A percentile compares a stretch with the other conserved stretches of the same genome.
Conservation (phyloP, 352 stramenopile genomes). For the Phytopythium sindhum region DNA sequence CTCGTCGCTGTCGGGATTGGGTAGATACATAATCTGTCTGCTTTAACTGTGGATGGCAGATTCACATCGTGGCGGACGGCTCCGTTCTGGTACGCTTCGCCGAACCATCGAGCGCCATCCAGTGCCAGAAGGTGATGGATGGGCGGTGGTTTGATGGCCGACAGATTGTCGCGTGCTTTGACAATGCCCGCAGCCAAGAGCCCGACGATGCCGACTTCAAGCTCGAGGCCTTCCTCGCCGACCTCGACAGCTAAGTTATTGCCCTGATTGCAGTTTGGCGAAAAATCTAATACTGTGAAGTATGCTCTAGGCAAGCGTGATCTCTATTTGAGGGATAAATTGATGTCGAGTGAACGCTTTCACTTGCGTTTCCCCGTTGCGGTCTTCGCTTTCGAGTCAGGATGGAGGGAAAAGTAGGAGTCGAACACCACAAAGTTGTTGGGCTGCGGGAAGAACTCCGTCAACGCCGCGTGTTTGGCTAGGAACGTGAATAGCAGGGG, state of each 20-base stretch:
- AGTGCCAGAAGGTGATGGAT: conserved; percentile 76
- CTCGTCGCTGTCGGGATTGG: neutral
- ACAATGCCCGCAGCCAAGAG: conserved; percentile 51
- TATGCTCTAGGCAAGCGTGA: neutral
- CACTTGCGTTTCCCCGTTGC: neutral
- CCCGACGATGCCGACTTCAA: conserved; percentile 65
- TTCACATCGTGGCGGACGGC: conserved; percentile 60
- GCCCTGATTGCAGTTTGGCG: neutral
- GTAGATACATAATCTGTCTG: too few species aligned
- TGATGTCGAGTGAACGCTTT: neutral
- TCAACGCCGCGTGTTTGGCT: conserved; percentile 58
- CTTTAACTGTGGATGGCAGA: conserved; percentile 15
- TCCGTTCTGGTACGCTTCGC: conserved; percentile 64
- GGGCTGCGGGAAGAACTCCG: conserved; percentile 50
- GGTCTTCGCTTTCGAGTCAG: conserved; percentile 8
- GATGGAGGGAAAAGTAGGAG: conserved; percentile 42
- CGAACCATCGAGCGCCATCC: conserved; percentile 45
- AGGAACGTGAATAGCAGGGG: conserved; percentile 79
- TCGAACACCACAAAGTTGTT: conserved; percentile 88
- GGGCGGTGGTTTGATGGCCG: conserved; percentile 75
- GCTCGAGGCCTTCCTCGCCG: conserved; percentile 77
- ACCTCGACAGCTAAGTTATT: conserved; percentile 34
- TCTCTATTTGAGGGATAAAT: neutral
- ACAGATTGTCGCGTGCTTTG: conserved; percentile 59
- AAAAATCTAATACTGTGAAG: neutral